phyloP scores from a whole-genome alignment of 257 asterid species.

The Petunia secreta region DNA sequence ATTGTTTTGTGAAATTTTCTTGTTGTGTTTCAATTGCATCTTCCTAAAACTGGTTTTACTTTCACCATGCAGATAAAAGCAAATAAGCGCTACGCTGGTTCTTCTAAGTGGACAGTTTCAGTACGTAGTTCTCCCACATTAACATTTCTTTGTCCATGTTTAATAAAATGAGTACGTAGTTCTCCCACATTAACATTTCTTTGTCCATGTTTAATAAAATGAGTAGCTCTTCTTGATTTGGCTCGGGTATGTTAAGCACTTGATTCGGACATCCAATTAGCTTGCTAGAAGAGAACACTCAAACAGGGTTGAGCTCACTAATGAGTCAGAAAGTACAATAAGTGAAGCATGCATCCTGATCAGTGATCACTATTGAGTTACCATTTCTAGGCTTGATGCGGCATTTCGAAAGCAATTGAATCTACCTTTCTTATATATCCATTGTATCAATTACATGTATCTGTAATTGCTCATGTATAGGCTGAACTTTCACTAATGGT shows the following conservation, averaged over 20 bases:
- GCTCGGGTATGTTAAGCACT: too few species aligned
- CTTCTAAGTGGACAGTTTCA: conserved; percentile 87
- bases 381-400: too few species aligned
- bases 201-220: not conserved
- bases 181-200: not conserved
- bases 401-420: not conserved
- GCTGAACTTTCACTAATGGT: not conserved
- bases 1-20: not conserved
- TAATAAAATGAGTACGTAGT: conserved; percentile 22
- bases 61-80: conserved; percentile 63
- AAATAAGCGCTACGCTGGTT: conserved; percentile 85
- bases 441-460: not conserved
- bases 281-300: too few species aligned
- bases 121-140: conserved; percentile 29
- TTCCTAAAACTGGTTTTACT: not conserved
- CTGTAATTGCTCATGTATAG: not conserved
- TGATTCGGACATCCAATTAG: too few species aligned
- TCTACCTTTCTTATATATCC: not conserved
- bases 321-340: not conserved
- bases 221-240: conserved; percentile 15
- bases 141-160: not conserved
- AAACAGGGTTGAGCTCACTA: not conserved
- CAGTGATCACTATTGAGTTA: too few species aligned
- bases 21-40: not conserved
- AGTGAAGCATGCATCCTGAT: not conserved